phyloP scores from a whole-genome alignment of 257 asterid species.

The Dorcoceras hygrometricum region DNA sequence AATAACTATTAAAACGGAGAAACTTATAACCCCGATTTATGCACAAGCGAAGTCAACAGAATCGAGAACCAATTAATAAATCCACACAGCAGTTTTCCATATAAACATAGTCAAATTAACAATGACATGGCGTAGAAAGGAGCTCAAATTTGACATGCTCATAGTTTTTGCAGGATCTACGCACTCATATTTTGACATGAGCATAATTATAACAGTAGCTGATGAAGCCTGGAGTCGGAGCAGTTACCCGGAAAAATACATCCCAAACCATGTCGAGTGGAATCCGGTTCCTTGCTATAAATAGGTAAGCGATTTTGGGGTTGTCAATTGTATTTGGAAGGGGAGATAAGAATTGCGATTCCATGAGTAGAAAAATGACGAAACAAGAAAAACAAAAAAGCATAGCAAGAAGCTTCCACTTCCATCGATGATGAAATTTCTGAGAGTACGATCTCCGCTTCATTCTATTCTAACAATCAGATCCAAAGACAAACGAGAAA shows the following conservation, averaged over 20 bases:
- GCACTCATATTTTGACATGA: too few relatives aligned
- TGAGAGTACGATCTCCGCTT: conserved; percentile 49
- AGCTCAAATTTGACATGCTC: too few relatives aligned
- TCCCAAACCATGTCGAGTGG: conserved; percentile 85
- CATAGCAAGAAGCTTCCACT: conserved; percentile 48
- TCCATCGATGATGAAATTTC: conserved; percentile 69
- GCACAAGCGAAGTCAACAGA: neutral
- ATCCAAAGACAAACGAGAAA: too few relatives aligned
- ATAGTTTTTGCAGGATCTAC: too few relatives aligned
- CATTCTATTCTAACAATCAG: conserved; percentile 26
- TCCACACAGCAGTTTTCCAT: conserved; percentile 18
- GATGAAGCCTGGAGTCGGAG: neutral
- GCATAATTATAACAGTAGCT: too few relatives aligned
- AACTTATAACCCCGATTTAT: too few relatives aligned
- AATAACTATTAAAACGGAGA: neutral
- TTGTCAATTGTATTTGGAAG: conserved; percentile 48
- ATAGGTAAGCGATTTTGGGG: conserved; percentile 76
- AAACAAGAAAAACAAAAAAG: conserved; percentile 50
- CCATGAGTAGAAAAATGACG: conserved; percentile 61
- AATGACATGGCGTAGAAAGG: conserved; percentile 2
- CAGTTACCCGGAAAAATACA: conserved; percentile 68
- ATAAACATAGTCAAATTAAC: conserved; percentile 19
- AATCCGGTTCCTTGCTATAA: conserved; percentile 87
- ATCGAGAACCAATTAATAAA: neutral
- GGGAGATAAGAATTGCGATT: conserved; percentile 54